Evolutionary conservation across 176 grass and related monocot species (phyloP).

Genomic region (Eleusine indica): DNA sequence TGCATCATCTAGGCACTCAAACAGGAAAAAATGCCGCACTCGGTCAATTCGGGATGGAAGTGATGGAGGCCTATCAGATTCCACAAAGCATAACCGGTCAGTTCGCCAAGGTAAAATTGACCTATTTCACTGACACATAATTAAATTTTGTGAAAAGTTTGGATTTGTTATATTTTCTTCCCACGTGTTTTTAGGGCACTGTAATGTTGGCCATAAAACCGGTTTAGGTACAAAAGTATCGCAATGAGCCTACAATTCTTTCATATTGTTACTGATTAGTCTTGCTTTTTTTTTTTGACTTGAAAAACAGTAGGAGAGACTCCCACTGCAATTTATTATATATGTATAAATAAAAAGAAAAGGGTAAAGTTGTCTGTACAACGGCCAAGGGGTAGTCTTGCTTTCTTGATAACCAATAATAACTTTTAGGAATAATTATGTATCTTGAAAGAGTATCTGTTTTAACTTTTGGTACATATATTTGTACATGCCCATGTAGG

Average conservation of each 20-base stretch:
- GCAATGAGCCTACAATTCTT: background rate
- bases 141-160: background rate
- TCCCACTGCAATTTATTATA: no score
- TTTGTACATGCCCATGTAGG: conserved; percentile 38
- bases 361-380: no score
- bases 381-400: no score
- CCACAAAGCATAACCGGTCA: conserved; percentile 40
- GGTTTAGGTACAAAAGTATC: conserved; percentile 14
- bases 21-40: conserved; percentile 37
- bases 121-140: background rate
- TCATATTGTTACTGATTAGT: background rate
- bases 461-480: no score
- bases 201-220: background rate
- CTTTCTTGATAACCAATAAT: no score
- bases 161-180: conserved; percentile 3
- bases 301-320: no score
- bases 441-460: no score
- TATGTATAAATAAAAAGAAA: no score
- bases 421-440: no score
- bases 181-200: background rate
- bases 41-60: conserved; percentile 49
- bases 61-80: conserved; percentile 49
- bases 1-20: conserved; percentile 27
- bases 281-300: background rate
- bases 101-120: conserved; percentile 43